Base-by-base conservation (phyloP, 306 rosid genomes). In the Malus fusca region DNA sequence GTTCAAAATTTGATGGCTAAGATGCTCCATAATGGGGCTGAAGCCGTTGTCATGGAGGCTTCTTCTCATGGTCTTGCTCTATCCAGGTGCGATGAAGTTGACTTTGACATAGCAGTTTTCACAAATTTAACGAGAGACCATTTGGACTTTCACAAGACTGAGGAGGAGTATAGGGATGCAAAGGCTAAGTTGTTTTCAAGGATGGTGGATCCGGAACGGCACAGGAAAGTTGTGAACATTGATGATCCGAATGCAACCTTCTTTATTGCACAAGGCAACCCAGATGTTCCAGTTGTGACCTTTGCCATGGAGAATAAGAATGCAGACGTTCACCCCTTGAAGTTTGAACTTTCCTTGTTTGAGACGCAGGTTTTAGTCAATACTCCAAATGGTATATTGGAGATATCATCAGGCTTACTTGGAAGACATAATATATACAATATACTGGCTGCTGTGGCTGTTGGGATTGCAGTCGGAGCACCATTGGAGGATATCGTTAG, bases 401-500 rank as follows among this genome's bases (percentile, higher is more conserved):
- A 95, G 90, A 95, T 95, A 80, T 95, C 99, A 4, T 90, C 97
- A 1, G 97, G 93, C 71, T 89, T 95, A 86, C 93, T 95, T 66
- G 97, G 96, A 82, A 87, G 88, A 81, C 97, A 92, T 83, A 95
- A 92, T 75, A 88, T 95, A 71, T 90, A 90, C 88, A 92, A 92
- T 82, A 92, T 95, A 80, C 89, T 95, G 79, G 97, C 97, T 72
- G 91, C 96, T 31, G 97, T 95, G 79, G 91, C 99, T 17, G 93
- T 92, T 52, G 97, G 99, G 69, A 85, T 90, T 82, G 96, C 99
- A 4, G 97, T 95, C n/a, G 97, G 99, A 81, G 97, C 92, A 43
- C 99, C 99, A 7, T 84, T 95, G 68, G 99, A 95, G 84, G 96
- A 95, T 78, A 95, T 95, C 79, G 99, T 95, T 80, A 86, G 96